Evolutionary conservation across 179 eudicot genomes (phyloP).

Genomic region (Pouteria campechiana): DNA sequence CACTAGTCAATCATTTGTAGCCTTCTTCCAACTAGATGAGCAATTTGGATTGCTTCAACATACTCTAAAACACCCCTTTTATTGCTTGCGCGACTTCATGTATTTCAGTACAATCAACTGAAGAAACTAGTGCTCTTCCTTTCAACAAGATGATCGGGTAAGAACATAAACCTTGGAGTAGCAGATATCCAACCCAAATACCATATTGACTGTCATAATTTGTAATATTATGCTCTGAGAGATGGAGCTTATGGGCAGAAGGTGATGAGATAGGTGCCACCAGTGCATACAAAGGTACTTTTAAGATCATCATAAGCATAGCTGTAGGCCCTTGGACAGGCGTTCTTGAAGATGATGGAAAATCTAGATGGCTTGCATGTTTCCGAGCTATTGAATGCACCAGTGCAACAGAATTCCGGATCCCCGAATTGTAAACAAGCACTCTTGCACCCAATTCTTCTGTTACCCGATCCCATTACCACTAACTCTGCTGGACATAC

Average conservation of each 20-base stretch:
- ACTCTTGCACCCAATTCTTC: slow-evolving; percentile 31
- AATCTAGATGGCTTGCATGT: slow-evolving; percentile 31
- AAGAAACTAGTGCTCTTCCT: no score
- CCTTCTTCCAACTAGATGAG: no score
- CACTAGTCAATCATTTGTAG: no score
- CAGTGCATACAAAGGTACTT: slow-evolving; percentile 28
- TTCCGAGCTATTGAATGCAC: slow-evolving; percentile 9
- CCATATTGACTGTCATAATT: no score
- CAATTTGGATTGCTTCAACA: no score
- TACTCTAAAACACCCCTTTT: no score
- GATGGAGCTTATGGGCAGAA: slow-evolving; percentile 26
- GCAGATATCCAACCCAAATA: no score
- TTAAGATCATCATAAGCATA: slow-evolving; percentile 39
- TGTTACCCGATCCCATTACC: slow-evolving; percentile 2
- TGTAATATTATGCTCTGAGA: no score
- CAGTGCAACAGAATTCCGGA: slow-evolving; percentile 43
- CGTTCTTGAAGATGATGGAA: slow-evolving; percentile 23
- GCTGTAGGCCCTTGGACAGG: slow-evolving; percentile 36
- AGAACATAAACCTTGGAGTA: no score
- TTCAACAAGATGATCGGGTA: no score
- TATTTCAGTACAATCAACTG: no score
- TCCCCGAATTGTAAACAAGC: slow-evolving; percentile 31
- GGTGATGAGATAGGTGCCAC: slow-evolving; percentile 14
- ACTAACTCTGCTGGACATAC: slow-evolving; percentile 24
- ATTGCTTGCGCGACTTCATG: no score